Evolutionary conservation across 169 alveolate genomes (phyloP), one percentile per base, ranked within the genome.

Genomic region (Plasmodium gonderi): DNA sequence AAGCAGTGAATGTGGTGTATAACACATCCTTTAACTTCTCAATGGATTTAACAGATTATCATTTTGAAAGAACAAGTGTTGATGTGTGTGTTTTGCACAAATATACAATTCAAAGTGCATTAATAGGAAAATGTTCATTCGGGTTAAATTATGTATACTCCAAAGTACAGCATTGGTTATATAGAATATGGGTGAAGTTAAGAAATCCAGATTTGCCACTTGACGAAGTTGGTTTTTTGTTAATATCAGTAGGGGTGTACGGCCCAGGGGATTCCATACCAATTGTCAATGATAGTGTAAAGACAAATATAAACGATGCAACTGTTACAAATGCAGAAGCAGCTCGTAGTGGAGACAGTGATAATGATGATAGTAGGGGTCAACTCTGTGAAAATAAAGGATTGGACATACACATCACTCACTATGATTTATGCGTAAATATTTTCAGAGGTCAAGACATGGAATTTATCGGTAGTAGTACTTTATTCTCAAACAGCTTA

Each of bases 221-320:
- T 49, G 95, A 92, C 72, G 90, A 89, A 36, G 95, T 95, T 93
- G 98, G 98, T 0, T 92, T 68, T 33, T 38, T 96, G 65, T 83
- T 96, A 54, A 81, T 94, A 44, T 96, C 98, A 5, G 95, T 96
- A 29, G 97, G 97, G 36, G 97, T 96, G 23, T 96, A 94, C 76
- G 98, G 97, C 0, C 98, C 98, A 0, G 98, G 98, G 38, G 98
- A 96, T 85, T 92, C 95, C 6, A 95, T 96, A 17, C 98, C 98
- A 17, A 95, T 95, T 23, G 93, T 96, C 33, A 96, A 96, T 92
- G 98, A 96, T 51, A 94, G 78, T 11, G 89, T 79, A 7, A 95
- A 94, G 11, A 44, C 92, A 7, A 38, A 80, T 31, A 65, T 74
- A 47, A 38, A 76, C 49, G 82, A 83, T 36, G 3, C 12, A 17